Base-by-base conservation (phyloP, 805 yeast species). In the Zygosaccharomyces lentus region DNA sequence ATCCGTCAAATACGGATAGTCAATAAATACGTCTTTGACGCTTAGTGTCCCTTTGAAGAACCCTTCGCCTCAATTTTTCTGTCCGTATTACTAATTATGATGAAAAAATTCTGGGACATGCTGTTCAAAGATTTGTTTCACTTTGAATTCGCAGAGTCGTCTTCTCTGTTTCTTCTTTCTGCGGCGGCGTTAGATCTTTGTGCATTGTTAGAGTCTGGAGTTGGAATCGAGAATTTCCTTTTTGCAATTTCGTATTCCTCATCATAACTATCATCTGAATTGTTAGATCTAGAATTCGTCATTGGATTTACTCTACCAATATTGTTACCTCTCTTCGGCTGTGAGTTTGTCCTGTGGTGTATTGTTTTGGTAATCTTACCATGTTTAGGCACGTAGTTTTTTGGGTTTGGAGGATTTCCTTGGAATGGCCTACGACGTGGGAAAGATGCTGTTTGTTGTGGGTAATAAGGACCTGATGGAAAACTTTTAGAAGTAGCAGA, bases 181-280 rank as follows among this genome's bases (percentile, higher is more conserved):
- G 31, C 31, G 16, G 31, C 31, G 16, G 23, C 9, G 15, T 27
- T 38, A 13, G 16, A 17, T 16, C 34, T 38, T 19, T 43, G 47
- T n/a, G 41, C 41, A 27, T 37, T 42, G 38, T 51, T 51, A 7
- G 54, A 51, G 26, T 51, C 54, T 9, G 58, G 52, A 2, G 58
- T 45, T 5, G 56, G 54, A 32, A 52, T 52, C 21, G 54, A 52
- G 27, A 49, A 43, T 17, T 34, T 37, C 32, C 38, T 42, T 15
- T 21, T 44, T 30, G 34, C 30, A 10, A 23, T 17, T 24, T 41
- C 48, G 26, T 29, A 29, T 15, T 40, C 48, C 10, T 43, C 42
- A 7, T 34, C 42, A 23, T 43, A 37, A 35, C 37, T 29, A 19
- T 26, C 26, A 37, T 29, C 44, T 9, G 35, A 23, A 26, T 17